Base-by-base conservation (phyloP, 108 stramenopile species). In the Epithemia pelagica region DNA sequence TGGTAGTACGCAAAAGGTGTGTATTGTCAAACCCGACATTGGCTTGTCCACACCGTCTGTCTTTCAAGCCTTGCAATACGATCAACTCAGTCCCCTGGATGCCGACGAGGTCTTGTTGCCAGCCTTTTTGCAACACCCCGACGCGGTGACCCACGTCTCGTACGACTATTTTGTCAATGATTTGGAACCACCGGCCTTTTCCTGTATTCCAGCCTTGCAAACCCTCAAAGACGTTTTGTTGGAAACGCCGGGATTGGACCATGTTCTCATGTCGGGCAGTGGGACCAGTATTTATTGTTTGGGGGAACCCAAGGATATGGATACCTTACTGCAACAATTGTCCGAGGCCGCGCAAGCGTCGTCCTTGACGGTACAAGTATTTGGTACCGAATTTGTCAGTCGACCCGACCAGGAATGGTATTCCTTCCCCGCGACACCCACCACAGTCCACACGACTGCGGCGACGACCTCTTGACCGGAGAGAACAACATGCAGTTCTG, bases 21-120 rank as follows among this genome's bases (percentile, higher is more conserved):
- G 77, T 56, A 85, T 97, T 66, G 89, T 95, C 53, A 97, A 97
- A 70, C 21, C 30, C 15, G 69, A 88, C 28, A 64, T 89, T 54
- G 97, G 97, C 1, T 76, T 96, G 1, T 95, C 94, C 15, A 97
- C 97, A 21, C 95, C 95, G 52, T 69, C 76, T 28, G 97, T 97
- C 25, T 97, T 97, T 69, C 83, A 85, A 60, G 85, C 91, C 18
- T 67, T 97, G 26, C 87, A 95, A 58, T 93, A 90, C 62, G 84
- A 85, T 57, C 70, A 82, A 67, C 71, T 93, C 68, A 87, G 85
- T 65, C 67, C 53, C 0, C 56, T 72, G 60, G 89, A 93, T 74
- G 81, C 89, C 21, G 76, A 92, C 58, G 64, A 75, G 20, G 68
- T 73, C 37, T 68, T 92, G 66, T 58, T 83, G 63, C 75, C 85